Percentiles rank a stretch among this genome's conserved stretches.
These are phyloP conservation scores for Delitschia confertaspora DNA, from an alignment of 495 filamentous ascomycete genomes.

Conservation along the genomic window DNA sequence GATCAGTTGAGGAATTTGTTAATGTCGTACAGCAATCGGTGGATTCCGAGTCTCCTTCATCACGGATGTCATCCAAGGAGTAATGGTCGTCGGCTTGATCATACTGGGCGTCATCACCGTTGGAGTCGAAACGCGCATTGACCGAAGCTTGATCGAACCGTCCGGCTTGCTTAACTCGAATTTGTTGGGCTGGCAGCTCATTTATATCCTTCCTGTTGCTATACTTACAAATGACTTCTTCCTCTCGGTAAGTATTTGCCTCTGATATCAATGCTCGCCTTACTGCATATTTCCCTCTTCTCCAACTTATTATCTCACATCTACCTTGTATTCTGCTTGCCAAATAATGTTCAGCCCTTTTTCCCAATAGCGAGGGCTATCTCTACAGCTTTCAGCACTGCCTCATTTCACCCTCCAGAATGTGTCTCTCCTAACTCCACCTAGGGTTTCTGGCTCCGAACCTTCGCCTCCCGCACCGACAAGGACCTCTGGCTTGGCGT, in stretches of 20 bases:
- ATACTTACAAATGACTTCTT: slow-evolving; percentile 74
- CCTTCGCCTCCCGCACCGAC: slow-evolving; percentile 71
- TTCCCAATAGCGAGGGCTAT: too few relatives aligned
- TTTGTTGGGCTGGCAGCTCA: slow-evolving; percentile 65
- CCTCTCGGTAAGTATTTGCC: slow-evolving; percentile 39
- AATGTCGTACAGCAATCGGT: slow-evolving; percentile 47
- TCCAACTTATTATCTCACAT: not conserved
- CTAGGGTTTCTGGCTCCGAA: slow-evolving; percentile 63
- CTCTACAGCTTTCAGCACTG: too few relatives aligned
- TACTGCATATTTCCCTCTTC: not conserved
- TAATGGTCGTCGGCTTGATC: slow-evolving; percentile 60
- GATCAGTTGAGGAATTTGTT: not conserved
- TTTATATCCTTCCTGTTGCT: slow-evolving; percentile 68
- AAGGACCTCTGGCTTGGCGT: slow-evolving; percentile 64
- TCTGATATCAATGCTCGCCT: not conserved
- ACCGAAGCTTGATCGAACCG: slow-evolving; percentile 51
- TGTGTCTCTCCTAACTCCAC: not conserved
- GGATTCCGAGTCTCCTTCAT: slow-evolving; percentile 71
- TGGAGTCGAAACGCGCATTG: slow-evolving; percentile 59
- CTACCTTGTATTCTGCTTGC: too few relatives aligned
- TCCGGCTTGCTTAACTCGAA: slow-evolving; percentile 52
- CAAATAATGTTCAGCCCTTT: too few relatives aligned
- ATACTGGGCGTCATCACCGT: slow-evolving; percentile 62
- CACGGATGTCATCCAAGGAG: slow-evolving; percentile 68
- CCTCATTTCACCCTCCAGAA: not conserved